These are phyloP conservation scores for Tetrahymena malaccensis DNA, from an alignment of 73 alveolate genomes.

Conservation along the genomic window DNA sequence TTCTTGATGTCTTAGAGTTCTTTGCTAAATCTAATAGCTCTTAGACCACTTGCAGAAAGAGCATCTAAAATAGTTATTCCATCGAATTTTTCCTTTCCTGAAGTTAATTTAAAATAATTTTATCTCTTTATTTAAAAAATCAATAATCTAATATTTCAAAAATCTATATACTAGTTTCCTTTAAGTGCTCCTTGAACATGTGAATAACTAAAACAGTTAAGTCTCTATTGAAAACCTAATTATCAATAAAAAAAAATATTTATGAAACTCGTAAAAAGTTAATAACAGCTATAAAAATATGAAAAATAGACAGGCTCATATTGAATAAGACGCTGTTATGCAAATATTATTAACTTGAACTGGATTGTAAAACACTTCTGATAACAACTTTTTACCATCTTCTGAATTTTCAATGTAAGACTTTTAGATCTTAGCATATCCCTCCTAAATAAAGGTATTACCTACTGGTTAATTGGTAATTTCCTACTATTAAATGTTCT, in stretches of 20 bases:
- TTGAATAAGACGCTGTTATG: too few species aligned
- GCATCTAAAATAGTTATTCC: slow-evolving; percentile 85
- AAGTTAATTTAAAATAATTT: background rate
- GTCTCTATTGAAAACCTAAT: slow-evolving; percentile 72
- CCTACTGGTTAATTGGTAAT: slow-evolving; percentile 2
- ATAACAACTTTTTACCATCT: slow-evolving; percentile 17
- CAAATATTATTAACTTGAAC: slow-evolving; percentile 53
- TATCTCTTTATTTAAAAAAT: background rate
- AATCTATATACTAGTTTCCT: slow-evolving; percentile 24
- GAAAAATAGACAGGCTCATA: background rate
- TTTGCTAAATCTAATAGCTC: slow-evolving; percentile 81
- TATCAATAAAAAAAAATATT: background rate
- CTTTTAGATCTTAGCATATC: slow-evolving; percentile 28
- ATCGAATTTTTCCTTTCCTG: slow-evolving; percentile 35
- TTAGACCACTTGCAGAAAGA: slow-evolving; percentile 89
- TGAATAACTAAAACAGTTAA: slow-evolving; percentile 74
- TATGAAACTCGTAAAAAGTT: too few species aligned
- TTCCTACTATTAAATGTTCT: background rate
- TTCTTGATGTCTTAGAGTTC: slow-evolving; percentile 71
- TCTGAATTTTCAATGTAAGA: background rate
- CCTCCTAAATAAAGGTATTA: slow-evolving; percentile 28
- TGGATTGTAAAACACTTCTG: slow-evolving; percentile 83
- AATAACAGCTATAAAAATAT: too few species aligned
- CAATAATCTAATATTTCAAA: too few species aligned
- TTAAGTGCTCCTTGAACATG: slow-evolving; percentile 51